These are phyloP conservation scores for Kodamaea plutei DNA, from an alignment of 1,139 yeast genomes.

Conservation along the genomic window DNA sequence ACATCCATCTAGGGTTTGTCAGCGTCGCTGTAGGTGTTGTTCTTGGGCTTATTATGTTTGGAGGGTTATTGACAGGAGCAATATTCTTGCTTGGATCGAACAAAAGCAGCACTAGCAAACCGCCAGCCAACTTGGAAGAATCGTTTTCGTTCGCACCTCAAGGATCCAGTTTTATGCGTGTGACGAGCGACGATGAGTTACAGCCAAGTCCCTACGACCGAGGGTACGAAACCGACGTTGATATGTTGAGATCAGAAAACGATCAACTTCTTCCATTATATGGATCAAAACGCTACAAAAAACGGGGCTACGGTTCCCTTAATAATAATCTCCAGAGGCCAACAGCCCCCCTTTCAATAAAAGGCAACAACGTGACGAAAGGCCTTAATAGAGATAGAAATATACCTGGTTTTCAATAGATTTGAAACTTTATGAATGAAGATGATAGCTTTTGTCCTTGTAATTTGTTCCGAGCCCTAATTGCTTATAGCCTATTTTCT, in stretches of 20 bases:
- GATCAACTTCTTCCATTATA: constrained; percentile 30
- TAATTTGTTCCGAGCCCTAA: neutral
- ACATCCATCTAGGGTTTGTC: constrained; percentile 58
- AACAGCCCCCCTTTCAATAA: constrained; percentile 23
- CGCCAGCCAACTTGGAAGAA: constrained; percentile 4
- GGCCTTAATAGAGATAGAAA: constrained; percentile 33
- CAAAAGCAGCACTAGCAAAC: constrained; percentile 8
- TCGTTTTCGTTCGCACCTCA: constrained; percentile 16
- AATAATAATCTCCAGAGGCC: neutral
- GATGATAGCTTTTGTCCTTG: neutral
- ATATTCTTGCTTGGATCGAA: constrained; percentile 25
- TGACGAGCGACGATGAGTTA: constrained; percentile 29
- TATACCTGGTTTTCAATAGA: constrained; percentile 23
- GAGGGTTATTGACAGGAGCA: constrained; percentile 26
- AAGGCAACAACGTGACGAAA: constrained; percentile 18
- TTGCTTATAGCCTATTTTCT: neutral
- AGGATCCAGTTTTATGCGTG: constrained; percentile 39
- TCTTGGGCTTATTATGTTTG: constrained; percentile 48
- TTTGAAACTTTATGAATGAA: no score
- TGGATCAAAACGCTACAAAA: constrained; percentile 16
- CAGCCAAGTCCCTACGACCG: constrained; percentile 24
- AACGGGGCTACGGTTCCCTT: constrained; percentile 15
- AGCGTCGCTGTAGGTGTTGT: constrained; percentile 66
- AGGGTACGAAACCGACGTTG: constrained; percentile 48
- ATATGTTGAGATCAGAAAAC: constrained; percentile 29